Base-by-base conservation (phyloP, 768 basidiomycete genomes). In the Naganishia vaughanmartiniae region DNA sequence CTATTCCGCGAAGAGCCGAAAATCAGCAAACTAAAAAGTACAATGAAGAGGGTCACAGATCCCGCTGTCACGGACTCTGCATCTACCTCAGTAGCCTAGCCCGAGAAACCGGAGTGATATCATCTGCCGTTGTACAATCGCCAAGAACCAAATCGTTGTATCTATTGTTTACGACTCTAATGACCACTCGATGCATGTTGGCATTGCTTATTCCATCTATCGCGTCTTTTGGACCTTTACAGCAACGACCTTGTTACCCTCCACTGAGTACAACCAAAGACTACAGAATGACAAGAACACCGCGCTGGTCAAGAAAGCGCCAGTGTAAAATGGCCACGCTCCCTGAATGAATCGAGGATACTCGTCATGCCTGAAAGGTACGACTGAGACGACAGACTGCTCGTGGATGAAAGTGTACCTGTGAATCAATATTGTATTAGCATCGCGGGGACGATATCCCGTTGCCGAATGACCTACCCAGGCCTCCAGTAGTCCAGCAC, bases 261-360 rank as follows among this genome's bases (percentile, higher is more conserved):
- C 68, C 30, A 60, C 92, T 19, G 89, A 88, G 30, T 69, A 48
- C 45, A 96, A 83, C 92, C 93, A 99, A 26, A 95, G 78, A 0
- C 87, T 87, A 14, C 89, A 88, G 82, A 99, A 99, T 21, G 93
- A 73, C 76, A 95, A 83, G 82, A 96, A 96, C 0, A 87, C 92
- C 1, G 87, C 80, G 74, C 89, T 90, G 0, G 92, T 94, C 83
- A 91, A 92, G 77, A 94, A 87, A 9, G 94, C 92, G 42, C 93
- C 91, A 0, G 85, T 84, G 74, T 99, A 99, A 80, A 95, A 99
- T 0, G 96, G 95, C 90, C 90, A 93, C 9, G 96, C 96, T 2
- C 93, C 93, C 55, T 88, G 89, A 75, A 99, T 85, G 87, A 96
- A 99, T 31, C 96, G 88, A 4, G 93, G 92, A 80, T 97, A 96